Conservation (phyloP, 1,139 yeast species). For the Lodderomyces orthopsilosis region DNA sequence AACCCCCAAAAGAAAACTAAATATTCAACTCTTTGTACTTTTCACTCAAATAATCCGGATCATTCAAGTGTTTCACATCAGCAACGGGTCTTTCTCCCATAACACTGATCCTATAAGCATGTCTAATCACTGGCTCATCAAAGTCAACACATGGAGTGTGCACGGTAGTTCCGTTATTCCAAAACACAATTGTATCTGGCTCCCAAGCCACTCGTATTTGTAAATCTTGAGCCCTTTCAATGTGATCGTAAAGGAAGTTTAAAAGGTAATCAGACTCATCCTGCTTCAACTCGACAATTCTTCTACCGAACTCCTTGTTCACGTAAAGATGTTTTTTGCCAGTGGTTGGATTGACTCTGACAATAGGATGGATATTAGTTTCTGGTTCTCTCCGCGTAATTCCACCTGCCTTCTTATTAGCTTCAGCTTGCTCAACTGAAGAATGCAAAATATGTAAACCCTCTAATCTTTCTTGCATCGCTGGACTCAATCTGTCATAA, state of each 20-base stretch:
- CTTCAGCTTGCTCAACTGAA: constrained; percentile 22
- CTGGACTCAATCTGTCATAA: constrained; percentile 27
- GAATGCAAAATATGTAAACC: constrained; percentile 28
- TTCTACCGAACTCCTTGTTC: constrained; percentile 26
- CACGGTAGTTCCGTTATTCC: constrained; percentile 25
- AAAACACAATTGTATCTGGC: constrained; percentile 32
- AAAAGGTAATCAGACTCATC: constrained; percentile 26
- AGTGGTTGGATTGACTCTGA: constrained; percentile 29
- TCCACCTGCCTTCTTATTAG: constrained; percentile 22
- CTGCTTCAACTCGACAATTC: constrained; percentile 26
- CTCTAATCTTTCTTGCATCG: constrained; percentile 23
- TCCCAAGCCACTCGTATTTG: constrained; percentile 60
- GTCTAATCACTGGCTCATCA: constrained; percentile 21
- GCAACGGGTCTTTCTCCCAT: constrained; percentile 25
- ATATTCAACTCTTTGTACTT: constrained; percentile 12
- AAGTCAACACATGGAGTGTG: constrained; percentile 26
- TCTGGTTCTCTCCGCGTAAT: constrained; percentile 26
- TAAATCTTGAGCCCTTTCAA: constrained; percentile 43
- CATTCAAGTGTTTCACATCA: constrained; percentile 21
- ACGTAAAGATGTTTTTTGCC: constrained; percentile 22
- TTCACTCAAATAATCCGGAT: constrained; percentile 14
- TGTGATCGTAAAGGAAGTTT: constrained; percentile 22
- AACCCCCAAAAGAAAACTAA: constrained; percentile 1
- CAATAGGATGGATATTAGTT: constrained; percentile 27
- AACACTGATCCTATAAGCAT: constrained; percentile 25